A percentile compares a stretch with the other conserved stretches of the same genome.
Evolutionary conservation across 108 stramenopile genomes (phyloP).

Genomic region (Pseudonitzschia pungens): DNA sequence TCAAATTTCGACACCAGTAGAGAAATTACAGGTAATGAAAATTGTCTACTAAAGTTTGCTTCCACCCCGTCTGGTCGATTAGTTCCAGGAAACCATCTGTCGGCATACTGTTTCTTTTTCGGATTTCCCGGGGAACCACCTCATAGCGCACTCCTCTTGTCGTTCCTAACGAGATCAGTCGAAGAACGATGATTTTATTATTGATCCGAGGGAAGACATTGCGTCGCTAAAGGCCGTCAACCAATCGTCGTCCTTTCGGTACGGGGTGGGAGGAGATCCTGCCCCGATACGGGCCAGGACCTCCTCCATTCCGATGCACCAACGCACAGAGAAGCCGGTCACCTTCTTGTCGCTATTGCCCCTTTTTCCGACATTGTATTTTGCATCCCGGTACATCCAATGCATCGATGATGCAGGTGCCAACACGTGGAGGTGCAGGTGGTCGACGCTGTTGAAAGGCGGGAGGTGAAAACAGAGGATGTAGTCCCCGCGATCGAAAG

Average conservation of each 20-base stretch:
- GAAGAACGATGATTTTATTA: not conserved
- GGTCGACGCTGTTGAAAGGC: constrained; percentile 70
- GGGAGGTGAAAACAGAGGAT: constrained; percentile 68
- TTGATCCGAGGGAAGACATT: constrained; percentile 1
- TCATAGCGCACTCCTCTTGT: not conserved
- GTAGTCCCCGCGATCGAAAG: constrained; percentile 47
- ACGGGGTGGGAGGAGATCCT: constrained; percentile 37
- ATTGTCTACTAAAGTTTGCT: no score
- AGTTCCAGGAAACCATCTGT: no score
- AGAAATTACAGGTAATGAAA: no score
- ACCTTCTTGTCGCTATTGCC: constrained; percentile 13
- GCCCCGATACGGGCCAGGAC: constrained; percentile 40
- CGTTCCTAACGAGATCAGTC: not conserved
- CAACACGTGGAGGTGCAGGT: constrained; percentile 78
- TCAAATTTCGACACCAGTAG: no score
- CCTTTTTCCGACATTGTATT: constrained; percentile 40
- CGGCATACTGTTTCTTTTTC: no score
- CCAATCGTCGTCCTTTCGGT: constrained; percentile 6
- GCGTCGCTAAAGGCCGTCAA: not conserved
- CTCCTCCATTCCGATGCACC: constrained; percentile 44
- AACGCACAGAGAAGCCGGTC: constrained; percentile 16
- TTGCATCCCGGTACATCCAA: constrained; percentile 36
- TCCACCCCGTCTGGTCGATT: no score
- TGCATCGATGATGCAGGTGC: constrained; percentile 64
- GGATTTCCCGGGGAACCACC: no score